Percentiles rank a stretch among this genome's conserved stretches.
Evolutionary conservation across 257 asterid species (phyloP).

Genomic region (Petrea volubilis): DNA sequence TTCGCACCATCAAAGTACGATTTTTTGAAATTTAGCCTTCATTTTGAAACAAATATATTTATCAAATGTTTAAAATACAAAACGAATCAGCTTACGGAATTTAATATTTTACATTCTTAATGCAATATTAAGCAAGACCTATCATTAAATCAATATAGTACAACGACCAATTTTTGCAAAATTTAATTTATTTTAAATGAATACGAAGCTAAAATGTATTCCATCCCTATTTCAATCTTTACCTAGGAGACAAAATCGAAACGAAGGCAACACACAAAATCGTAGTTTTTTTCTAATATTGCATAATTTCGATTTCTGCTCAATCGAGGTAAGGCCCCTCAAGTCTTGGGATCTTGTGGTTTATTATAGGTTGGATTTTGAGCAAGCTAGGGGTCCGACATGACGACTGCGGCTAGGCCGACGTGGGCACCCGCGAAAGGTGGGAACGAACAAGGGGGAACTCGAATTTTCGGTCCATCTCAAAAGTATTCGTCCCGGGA

Average conservation of each 20-base stretch:
- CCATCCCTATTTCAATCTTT: not conserved
- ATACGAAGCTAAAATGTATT: too few species aligned
- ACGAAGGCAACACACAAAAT: not conserved
- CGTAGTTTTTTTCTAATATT: not conserved
- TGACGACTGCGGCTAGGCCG: slow-evolving; percentile 93
- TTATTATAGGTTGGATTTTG: not conserved
- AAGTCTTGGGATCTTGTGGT: not conserved
- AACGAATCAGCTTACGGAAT: too few species aligned
- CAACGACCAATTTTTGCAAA: too few species aligned
- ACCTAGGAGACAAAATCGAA: not conserved
- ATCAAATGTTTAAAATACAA: too few species aligned
- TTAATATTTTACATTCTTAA: too few species aligned
- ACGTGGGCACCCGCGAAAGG: slow-evolving; percentile 99
- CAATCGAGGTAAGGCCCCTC: not conserved
- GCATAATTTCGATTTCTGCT: not conserved
- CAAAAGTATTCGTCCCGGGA: slow-evolving; percentile 97
- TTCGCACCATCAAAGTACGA: too few species aligned
- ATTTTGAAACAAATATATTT: too few species aligned
- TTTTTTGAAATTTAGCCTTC: too few species aligned
- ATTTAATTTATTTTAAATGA: too few species aligned
- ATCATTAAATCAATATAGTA: too few species aligned
- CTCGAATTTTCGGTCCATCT: slow-evolving; percentile 90
- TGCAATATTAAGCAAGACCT: too few species aligned
- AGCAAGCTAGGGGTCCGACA: slow-evolving; percentile 9
- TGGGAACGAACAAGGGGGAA: slow-evolving; percentile 95